Evolutionary conservation across 805 yeast species (phyloP), one percentile per base, ranked within the genome.

Genomic region (Kluyveromyces lactis): DNA sequence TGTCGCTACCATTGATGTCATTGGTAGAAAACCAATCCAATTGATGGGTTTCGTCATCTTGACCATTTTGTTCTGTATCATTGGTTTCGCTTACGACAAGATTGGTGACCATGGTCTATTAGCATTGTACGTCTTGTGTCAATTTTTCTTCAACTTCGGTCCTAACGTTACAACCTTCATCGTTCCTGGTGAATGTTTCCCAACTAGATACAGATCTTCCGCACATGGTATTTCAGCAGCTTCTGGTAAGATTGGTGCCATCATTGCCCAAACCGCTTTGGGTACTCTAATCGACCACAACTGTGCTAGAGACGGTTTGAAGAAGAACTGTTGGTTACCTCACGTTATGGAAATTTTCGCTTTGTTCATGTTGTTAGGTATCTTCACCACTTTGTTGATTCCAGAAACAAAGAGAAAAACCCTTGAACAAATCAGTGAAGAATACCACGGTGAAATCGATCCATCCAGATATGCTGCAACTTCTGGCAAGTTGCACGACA

Each of bases 201-300:
- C 95, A 62, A 86, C 96, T 42, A 80, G 95, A 73, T 86, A 86
- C 69, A 82, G 95, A 79, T 86, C 95, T 18, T 79, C 95, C 50
- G 95, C 95, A 36, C 96, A 86, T 56, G 96, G 96, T 73, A 73
- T 86, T 47, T 86, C 95, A 47, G 95, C 96, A 52, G 96, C 94
- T 38, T 64, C 77, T 26, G 96, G 95, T 72, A 86, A 86, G 64
- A 71, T 86, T 53, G 96, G 95, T 69, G 95, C 95, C 43, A 85
- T 86, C 51, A 77, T 86, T 70, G 95, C 95, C 19, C 92, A 82
- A 68, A 79, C 89, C 46, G 81, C 83, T 61, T 64, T 83, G 50
- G 92, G 95, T 73, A 85, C 95, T 48, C 73, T 86, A 55, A 72
- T 80, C 42, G 71, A 82, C 72, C 90, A 82, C 64, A 73, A 76